Percentiles rank a stretch among this genome's conserved stretches.
phyloP scores from a whole-genome alignment of 1,284 basidiomycete genomes.

The Sanghuangporus sanghuang region DNA sequence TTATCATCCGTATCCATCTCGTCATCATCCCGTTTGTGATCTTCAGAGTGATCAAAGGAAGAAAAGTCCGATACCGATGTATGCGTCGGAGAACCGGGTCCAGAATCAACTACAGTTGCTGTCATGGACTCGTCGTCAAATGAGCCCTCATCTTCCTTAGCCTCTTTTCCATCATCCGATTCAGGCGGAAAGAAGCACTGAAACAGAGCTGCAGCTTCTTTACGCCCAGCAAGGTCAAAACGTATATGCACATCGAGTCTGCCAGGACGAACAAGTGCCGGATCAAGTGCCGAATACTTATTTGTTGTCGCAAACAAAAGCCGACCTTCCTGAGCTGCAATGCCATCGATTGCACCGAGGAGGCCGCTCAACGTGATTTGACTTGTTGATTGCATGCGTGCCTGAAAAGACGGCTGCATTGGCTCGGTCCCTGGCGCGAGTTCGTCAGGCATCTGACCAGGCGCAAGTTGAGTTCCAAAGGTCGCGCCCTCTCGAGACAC shows the following conservation, averaged over 20 bases:
- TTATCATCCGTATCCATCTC: not conserved
- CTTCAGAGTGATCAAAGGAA: not conserved
- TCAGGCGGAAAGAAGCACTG: slow-evolving; percentile 55
- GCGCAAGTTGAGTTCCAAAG: slow-evolving; percentile 4
- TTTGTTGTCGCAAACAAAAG: slow-evolving; percentile 77
- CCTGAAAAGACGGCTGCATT: slow-evolving; percentile 14
- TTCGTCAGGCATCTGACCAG: slow-evolving; percentile 5
- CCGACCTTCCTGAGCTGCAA: slow-evolving; percentile 71
- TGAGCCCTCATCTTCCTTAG: slow-evolving; percentile 12
- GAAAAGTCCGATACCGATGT: not conserved
- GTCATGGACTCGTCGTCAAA: not conserved
- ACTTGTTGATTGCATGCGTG: slow-evolving; percentile 23
- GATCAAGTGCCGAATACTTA: slow-evolving; percentile 59
- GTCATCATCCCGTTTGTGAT: not conserved
- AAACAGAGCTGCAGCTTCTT: slow-evolving; percentile 61
- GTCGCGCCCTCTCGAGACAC: slow-evolving; percentile 40
- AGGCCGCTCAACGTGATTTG: slow-evolving; percentile 65
- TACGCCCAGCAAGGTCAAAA: slow-evolving; percentile 62
- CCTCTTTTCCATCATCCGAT: slow-evolving; percentile 6
- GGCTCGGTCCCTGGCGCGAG: slow-evolving; percentile 15
- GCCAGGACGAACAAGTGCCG: slow-evolving; percentile 71
- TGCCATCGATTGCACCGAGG: slow-evolving; percentile 70
- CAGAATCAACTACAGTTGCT: not conserved
- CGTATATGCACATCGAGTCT: slow-evolving; percentile 77
- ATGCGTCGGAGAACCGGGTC: not conserved